Evolutionary conservation across 202 grass and related monocot genomes (phyloP).

Genomic region (Panicum virgatum): DNA sequence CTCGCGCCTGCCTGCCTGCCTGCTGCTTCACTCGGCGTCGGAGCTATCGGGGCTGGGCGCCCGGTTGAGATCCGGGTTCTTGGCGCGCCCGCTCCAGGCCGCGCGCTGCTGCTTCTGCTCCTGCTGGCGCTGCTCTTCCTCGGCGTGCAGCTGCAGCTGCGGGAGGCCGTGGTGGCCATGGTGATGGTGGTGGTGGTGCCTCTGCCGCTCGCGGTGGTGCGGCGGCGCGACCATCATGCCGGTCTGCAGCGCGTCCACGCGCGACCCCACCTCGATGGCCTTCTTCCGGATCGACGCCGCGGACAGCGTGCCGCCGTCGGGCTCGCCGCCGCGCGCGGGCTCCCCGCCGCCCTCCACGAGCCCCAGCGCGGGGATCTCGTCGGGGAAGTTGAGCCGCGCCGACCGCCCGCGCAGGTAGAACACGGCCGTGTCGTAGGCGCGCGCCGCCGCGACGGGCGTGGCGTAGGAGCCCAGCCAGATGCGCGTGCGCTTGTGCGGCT

Average conservation of each 20-base stretch:
- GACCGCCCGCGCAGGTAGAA: slow-evolving; percentile 86
- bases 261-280: slow-evolving; percentile 85
- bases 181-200: slow-evolving; percentile 9
- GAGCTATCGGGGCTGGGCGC: slow-evolving; percentile 81
- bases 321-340: not conserved
- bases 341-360: not conserved
- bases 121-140: slow-evolving; percentile 26
- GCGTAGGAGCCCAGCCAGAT: slow-evolving; percentile 96
- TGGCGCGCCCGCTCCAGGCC: slow-evolving; percentile 49
- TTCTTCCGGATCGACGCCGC: slow-evolving; percentile 86
- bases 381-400: slow-evolving; percentile 93
- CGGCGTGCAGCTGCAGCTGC: not conserved
- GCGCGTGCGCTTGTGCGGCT: slow-evolving; percentile 94
- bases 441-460: slow-evolving; percentile 79
- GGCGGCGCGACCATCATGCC: slow-evolving; percentile 35
- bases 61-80: slow-evolving; percentile 88
- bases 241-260: slow-evolving; percentile 79
- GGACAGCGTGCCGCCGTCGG: slow-evolving; percentile 47
- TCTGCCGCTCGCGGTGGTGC: slow-evolving; percentile 41
- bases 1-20: not conserved
- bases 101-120: slow-evolving; percentile 26
- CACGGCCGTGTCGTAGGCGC: slow-evolving; percentile 94
- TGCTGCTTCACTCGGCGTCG: slow-evolving; percentile 52
- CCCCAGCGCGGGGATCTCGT: slow-evolving; percentile 64
- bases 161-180: not conserved